Evolutionary conservation across 352 stramenopile species (phyloP).

Genomic region (Thraustochytrium sp.): DNA sequence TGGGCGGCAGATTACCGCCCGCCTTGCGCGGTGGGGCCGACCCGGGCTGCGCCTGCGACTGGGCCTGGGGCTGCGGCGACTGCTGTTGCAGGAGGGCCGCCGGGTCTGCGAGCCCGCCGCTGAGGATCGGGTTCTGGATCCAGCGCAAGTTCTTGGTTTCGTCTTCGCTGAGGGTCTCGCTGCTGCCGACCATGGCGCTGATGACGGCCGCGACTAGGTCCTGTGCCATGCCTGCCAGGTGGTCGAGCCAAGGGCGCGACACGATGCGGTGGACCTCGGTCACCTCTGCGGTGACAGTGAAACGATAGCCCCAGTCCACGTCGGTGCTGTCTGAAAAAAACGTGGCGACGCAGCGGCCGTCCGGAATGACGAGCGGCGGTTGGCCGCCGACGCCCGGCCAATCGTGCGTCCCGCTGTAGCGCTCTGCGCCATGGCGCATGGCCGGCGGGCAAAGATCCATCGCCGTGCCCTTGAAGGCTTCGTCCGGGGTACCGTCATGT

Average conservation of each 20-base stretch:
- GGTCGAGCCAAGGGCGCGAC: not conserved
- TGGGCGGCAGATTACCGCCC: not conserved
- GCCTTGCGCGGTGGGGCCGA: not conserved
- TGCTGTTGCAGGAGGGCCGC: not conserved
- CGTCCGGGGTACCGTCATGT: not conserved
- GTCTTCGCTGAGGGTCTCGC: not conserved
- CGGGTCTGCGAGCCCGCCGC: not conserved
- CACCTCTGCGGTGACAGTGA: not conserved
- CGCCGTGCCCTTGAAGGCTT: not conserved
- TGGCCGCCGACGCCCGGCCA: not conserved
- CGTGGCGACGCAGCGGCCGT: not conserved
- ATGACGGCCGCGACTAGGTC: slow-evolving; percentile 9
- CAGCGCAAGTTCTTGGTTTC: slow-evolving; percentile 18
- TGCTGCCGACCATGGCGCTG: not conserved
- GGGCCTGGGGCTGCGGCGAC: not conserved
- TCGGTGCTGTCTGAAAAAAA: slow-evolving; percentile 16
- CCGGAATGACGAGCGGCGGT: slow-evolving; percentile 14
- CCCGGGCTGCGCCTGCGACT: not conserved
- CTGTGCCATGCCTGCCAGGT: not conserved
- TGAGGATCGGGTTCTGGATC: slow-evolving; percentile 38
- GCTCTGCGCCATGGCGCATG: not conserved
- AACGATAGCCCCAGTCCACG: slow-evolving; percentile 9
- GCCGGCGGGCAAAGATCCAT: not conserved
- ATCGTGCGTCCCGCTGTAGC: not conserved
- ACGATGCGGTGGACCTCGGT: not conserved